phyloP scores from a whole-genome alignment of 768 basidiomycete genomes.

The Chalciporus piperatus region DNA sequence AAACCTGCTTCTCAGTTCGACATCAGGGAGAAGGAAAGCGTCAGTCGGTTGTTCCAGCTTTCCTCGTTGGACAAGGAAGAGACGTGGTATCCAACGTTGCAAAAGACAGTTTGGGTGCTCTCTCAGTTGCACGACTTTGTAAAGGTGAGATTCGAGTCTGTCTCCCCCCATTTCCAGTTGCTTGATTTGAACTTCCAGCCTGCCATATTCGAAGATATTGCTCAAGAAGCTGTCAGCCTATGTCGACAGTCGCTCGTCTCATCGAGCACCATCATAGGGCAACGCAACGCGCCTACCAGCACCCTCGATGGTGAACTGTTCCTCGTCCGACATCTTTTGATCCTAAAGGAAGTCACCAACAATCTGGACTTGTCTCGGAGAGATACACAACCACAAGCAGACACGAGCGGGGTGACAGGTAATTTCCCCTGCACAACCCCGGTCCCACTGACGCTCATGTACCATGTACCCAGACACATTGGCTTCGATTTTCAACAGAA shows the following conservation, averaged over 20 bases:
- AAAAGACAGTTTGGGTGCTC: conserved; percentile 88
- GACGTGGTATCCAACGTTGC: conserved; percentile 90
- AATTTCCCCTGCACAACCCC: not conserved
- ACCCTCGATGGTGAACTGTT: conserved; percentile 78
- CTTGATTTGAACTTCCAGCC: conserved; percentile 49
- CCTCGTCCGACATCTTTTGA: conserved; percentile 84
- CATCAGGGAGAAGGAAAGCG: conserved; percentile 65
- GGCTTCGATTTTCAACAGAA: conserved; percentile 31
- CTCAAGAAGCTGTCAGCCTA: conserved; percentile 84
- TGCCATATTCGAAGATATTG: conserved; percentile 95
- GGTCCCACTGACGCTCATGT: conserved; percentile 1
- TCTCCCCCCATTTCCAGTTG: not conserved
- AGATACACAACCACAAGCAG: conserved; percentile 41
- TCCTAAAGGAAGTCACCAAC: conserved; percentile 86
- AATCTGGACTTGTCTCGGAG: conserved; percentile 63
- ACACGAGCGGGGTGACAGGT: conserved; percentile 62
- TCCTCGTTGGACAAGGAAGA: conserved; percentile 72
- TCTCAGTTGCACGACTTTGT: conserved; percentile 89
- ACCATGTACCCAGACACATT: conserved; percentile 22
- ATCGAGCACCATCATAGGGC: conserved; percentile 65
- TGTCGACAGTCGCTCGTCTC: conserved; percentile 79
- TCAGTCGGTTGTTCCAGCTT: conserved; percentile 66
- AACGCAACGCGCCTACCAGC: conserved; percentile 42
- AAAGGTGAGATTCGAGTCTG: conserved; percentile 53
- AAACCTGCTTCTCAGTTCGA: conserved; percentile 44